phyloP scores from a whole-genome alignment of 1,284 basidiomycete species.

The Athelia psychrophila region DNA sequence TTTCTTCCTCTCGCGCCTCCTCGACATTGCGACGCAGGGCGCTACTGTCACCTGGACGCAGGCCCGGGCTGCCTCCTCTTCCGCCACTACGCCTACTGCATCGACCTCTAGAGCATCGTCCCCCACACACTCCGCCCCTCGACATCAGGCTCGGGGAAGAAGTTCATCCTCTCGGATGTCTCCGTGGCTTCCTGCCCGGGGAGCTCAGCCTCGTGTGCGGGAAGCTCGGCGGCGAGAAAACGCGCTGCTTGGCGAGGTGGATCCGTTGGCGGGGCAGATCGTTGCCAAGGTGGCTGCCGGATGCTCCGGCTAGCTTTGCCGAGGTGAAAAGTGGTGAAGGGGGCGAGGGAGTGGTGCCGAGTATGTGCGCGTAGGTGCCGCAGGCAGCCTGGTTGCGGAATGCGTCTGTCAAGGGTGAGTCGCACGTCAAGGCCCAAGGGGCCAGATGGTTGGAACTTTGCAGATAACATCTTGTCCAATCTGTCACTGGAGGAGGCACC shows the following conservation, averaged over 20 bases:
- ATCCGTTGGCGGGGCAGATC: conserved; percentile 81
- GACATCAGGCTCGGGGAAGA: conserved; percentile 73
- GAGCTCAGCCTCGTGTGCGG: conserved; percentile 83
- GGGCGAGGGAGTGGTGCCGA: conserved; percentile 76
- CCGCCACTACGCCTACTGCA: conserved; percentile 53
- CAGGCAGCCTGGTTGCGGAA: conserved; percentile 94
- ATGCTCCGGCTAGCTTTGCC: conserved; percentile 65
- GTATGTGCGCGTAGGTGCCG: conserved; percentile 90
- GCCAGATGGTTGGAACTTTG: too few species aligned
- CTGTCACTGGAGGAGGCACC: conserved; percentile 77
- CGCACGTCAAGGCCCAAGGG: background rate
- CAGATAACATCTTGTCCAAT: conserved; percentile 91
- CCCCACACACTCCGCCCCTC: too few species aligned
- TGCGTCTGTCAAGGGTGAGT: conserved; percentile 80
- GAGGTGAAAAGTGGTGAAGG: conserved; percentile 39
- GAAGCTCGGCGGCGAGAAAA: conserved; percentile 81
- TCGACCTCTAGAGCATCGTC: too few species aligned
- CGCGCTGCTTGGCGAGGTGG: conserved; percentile 94
- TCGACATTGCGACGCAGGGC: conserved; percentile 72
- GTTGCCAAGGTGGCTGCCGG: conserved; percentile 84
- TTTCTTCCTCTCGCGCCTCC: conserved; percentile 76
- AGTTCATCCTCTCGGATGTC: conserved; percentile 83
- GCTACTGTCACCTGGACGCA: conserved; percentile 91
- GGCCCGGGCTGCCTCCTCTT: conserved; percentile 49
- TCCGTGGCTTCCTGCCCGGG: conserved; percentile 76